Conservation (phyloP, 2,329 filamentous ascomycete species). For the Akanthomyces lecanii region DNA sequence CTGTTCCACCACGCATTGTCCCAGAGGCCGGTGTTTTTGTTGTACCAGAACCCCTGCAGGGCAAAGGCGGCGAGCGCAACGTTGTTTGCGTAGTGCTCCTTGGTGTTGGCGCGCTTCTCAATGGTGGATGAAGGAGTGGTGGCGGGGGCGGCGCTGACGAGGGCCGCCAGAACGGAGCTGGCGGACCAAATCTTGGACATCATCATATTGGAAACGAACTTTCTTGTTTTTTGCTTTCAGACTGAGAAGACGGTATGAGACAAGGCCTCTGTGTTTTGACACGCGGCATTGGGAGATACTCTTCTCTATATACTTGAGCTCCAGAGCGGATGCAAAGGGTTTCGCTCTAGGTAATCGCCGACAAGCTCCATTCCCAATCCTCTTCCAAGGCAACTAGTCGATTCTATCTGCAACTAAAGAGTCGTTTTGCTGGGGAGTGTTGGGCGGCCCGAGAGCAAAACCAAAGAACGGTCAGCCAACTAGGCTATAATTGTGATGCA, state of each 20-base stretch:
- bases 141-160: background rate
- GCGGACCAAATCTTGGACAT: conserved; percentile 1
- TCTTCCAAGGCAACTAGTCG: background rate
- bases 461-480: background rate
- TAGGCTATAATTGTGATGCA: too few relatives aligned
- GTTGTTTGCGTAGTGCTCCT: conserved; percentile 3
- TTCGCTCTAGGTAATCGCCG: background rate
- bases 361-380: background rate
- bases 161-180: background rate
- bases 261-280: too few relatives aligned
- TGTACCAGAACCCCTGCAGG: conserved; percentile 48
- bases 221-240: background rate
- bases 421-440: background rate
- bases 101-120: background rate
- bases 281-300: background rate
- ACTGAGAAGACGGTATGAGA: too few relatives aligned
- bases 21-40: conserved; percentile 57
- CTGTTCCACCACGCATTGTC: conserved; percentile 68
- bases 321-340: background rate
- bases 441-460: background rate
- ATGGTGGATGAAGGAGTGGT: background rate
- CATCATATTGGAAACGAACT: background rate
- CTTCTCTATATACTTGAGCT: background rate
- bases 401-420: background rate
- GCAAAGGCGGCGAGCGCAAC: background rate